Base-by-base conservation (phyloP, 768 basidiomycete genomes). In the Suillus tomentosus region DNA sequence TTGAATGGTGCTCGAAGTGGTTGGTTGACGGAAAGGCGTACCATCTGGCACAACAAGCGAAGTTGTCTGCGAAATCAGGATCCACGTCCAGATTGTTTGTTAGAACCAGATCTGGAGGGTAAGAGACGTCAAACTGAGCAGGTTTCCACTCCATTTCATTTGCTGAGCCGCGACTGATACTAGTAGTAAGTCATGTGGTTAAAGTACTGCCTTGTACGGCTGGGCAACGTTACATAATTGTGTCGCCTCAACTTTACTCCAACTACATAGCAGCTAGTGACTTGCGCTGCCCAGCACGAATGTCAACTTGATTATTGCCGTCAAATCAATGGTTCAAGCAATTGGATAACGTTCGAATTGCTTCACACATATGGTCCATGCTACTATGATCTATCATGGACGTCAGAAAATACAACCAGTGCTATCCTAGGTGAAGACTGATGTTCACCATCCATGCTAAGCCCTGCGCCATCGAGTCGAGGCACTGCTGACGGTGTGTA, bases 21-120 rank as follows among this genome's bases (percentile, higher is more conserved):
- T n/a, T n/a, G n/a, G n/a, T 19, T 27, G 40, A 58, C 24, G 42
- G 24, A 42, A 40, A 22, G n/a, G 66, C 71, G 27, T 66, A 87
- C 88, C 88, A 88, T 76, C 83, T 85, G 0, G 83, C 82, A 19
- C 75, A 76, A 13, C 89, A 77, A 24, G 80, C 79, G 70, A 90
- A 90, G 67, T 87, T 85, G 62, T 77, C 67, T 3, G 69, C 62
- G 24, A 72, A 65, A 37, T 71, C 64, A 7, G 66, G 39, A 58
- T 78, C 74, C 2, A 66, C 61, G 6, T 67, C 61, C 19, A 78
- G 69, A 6, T 54, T 10, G 68, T 60, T 1, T 19, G 57, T 2
- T 24, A 58, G 39, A 6, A 69, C 39, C 50, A 62, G 65, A 3
- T 40, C 37, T 0, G 74, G 75, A 3, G 66, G 2, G 8, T 47